Conservation (phyloP, 2,329 filamentous ascomycete genomes). For the Fusarium sp. region DNA sequence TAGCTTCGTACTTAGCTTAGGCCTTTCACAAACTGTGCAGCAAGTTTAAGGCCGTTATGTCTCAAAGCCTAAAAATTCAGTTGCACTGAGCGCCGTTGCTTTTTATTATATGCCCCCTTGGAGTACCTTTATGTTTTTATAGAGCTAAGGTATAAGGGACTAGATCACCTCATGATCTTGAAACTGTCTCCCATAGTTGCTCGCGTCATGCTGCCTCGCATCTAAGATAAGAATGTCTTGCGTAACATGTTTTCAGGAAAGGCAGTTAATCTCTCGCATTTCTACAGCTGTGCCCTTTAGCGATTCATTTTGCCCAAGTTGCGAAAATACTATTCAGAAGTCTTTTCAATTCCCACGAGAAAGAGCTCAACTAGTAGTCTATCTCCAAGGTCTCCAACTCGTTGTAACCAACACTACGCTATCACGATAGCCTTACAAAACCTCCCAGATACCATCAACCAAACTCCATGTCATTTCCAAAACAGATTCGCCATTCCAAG, state of each 20-base stretch:
- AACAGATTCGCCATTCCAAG: not conserved
- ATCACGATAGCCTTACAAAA: not conserved
- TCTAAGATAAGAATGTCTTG: not conserved
- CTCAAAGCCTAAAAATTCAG: not conserved
- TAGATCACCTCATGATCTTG: not conserved
- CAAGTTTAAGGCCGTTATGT: too few species aligned
- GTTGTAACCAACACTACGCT: not conserved
- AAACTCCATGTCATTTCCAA: not conserved
- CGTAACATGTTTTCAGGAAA: not conserved
- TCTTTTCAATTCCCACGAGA: not conserved
- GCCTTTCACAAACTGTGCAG: too few species aligned
- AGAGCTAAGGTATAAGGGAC: too few species aligned
- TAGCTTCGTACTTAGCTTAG: too few species aligned
- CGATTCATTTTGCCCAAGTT: not conserved
- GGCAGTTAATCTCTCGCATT: not conserved
- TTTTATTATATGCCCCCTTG: not conserved
- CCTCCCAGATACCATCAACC: not conserved
- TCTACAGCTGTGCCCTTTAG: not conserved
- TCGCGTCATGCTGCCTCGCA: not conserved
- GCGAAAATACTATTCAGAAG: not conserved
- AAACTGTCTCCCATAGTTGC: not conserved
- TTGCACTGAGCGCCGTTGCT: not conserved
- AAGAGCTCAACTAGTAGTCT: not conserved
- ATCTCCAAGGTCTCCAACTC: not conserved
- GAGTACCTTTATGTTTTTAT: not conserved